These are phyloP conservation scores for Cyberlindnera maritima DNA, from an alignment of 805 yeast genomes.

Conservation along the genomic window DNA sequence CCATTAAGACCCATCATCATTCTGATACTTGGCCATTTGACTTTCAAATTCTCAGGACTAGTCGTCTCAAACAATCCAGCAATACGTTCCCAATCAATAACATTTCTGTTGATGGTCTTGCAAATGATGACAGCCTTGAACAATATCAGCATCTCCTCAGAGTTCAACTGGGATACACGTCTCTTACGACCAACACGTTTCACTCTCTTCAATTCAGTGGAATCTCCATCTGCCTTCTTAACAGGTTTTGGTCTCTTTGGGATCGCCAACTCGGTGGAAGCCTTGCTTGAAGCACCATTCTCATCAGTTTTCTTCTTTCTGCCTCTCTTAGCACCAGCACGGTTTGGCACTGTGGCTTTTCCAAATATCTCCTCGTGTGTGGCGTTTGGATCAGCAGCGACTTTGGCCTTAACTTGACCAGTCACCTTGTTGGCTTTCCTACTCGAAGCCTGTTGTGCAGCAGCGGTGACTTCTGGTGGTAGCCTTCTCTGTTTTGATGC, in stretches of 20 bases:
- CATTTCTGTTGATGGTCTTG: constrained; percentile 54
- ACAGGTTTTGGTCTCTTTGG: not conserved
- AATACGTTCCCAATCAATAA: constrained; percentile 65
- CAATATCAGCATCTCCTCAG: constrained; percentile 30
- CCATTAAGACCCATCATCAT: constrained; percentile 59
- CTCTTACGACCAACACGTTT: constrained; percentile 18
- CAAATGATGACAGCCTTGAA: constrained; percentile 66
- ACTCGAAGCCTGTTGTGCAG: constrained; percentile 1
- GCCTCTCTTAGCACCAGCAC: constrained; percentile 10
- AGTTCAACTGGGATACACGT: constrained; percentile 17
- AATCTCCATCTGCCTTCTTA: not conserved
- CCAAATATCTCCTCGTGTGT: constrained; percentile 11
- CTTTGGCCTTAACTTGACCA: constrained; percentile 4
- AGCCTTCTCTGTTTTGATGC: not conserved
- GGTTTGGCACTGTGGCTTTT: constrained; percentile 3
- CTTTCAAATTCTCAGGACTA: constrained; percentile 44
- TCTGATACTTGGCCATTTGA: constrained; percentile 71
- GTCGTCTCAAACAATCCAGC: constrained; percentile 42
- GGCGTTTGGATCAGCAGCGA: constrained; percentile 11
- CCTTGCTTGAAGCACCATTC: not conserved
- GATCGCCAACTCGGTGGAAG: not conserved
- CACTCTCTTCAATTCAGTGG: not conserved
- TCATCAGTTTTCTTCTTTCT: constrained; percentile 1
- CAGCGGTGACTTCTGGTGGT: constrained; percentile 4
- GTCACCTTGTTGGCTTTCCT: not conserved